Evolutionary conservation across 306 rosid genomes (phyloP), one percentile per base, ranked within the genome.

Genomic region (Amphicarpaea edgeworthii): DNA sequence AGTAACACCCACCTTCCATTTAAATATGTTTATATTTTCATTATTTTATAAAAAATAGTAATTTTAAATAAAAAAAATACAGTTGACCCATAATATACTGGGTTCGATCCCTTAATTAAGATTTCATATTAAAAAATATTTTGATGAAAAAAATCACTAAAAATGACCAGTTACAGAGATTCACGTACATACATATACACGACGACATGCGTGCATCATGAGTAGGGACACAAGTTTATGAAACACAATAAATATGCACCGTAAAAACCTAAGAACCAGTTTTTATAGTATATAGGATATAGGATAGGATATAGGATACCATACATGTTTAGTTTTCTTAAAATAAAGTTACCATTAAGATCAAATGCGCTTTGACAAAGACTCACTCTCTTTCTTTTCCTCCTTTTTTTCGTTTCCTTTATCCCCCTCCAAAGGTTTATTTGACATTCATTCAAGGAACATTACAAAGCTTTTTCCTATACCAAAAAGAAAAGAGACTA

Each of bases 401-500:
- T 74, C 62, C 89, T 81, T n/a, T n/a, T n/a, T 86, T 83, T 77
- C 75, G 32, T 77, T 81, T 86, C 68, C 83, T 84, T 81, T 75
- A 79, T 80, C 90, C 19, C 68, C 60, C 55, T 61, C 85, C 73
- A 32, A 57, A 40, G 60, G 55, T 54, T 77, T 59, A 46, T 57
- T 45, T 73, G 54, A 54, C 64, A 80, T 72, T 84, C 93, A 80
- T 65, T 78, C 82, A 77, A 74, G 62, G 58, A 54, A 49, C 47
- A 57, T 19, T 34, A 6, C 65, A 71, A 61, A 63, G 1, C 64
- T 30, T 40, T 45, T 62, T 28, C 4, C 45, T 38, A 30, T 30
- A 84, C 81, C 80, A 53, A 69, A 68, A 43, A 67, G 72, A 67
- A 79, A 45, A 28, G 3, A 57, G 45, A 77, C 58, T n/a, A 11